phyloP scores from a whole-genome alignment of 2,329 filamentous ascomycete species.

The Aurifilum marmelostoma region DNA sequence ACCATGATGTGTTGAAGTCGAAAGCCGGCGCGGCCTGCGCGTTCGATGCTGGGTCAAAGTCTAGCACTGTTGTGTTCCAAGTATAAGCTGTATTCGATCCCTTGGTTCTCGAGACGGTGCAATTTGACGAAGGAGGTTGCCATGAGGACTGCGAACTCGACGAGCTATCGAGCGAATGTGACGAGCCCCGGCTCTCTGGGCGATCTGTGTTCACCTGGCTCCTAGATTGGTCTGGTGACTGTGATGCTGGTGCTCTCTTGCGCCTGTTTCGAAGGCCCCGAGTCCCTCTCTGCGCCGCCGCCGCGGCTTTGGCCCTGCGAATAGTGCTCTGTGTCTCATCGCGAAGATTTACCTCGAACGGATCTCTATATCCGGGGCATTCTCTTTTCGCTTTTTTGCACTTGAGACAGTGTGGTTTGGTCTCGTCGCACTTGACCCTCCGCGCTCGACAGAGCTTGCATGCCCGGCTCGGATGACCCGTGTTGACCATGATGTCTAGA shows the following conservation, averaged over 20 bases:
- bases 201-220: neutral
- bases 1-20: conserved; percentile 21
- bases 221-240: conserved; percentile 14
- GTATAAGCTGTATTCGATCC: neutral
- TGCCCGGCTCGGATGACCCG: conserved; percentile 34
- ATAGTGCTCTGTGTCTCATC: conserved; percentile 35
- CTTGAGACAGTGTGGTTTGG: conserved; percentile 34
- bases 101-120: conserved; percentile 7
- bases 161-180: conserved; percentile 14
- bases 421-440: conserved; percentile 35
- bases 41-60: conserved; percentile 8
- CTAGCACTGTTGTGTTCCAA: neutral
- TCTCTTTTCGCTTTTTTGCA: conserved; percentile 34
- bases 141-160: conserved; percentile 16
- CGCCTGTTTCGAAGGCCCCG: conserved; percentile 11
- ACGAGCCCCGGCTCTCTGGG: conserved; percentile 9
- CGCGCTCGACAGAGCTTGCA: conserved; percentile 34
- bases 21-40: conserved; percentile 6
- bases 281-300: conserved; percentile 13
- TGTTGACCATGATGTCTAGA: conserved; percentile 33
- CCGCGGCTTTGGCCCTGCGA: conserved; percentile 27
- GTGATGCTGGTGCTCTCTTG: conserved; percentile 4
- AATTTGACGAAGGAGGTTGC: conserved; percentile 11
- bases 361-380: conserved; percentile 34
- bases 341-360: conserved; percentile 35